A percentile compares a stretch with the other conserved stretches of the same genome.
phyloP scores from a whole-genome alignment of 2,329 filamentous ascomycete species.

The Neopestalotiopsis clavispora region DNA sequence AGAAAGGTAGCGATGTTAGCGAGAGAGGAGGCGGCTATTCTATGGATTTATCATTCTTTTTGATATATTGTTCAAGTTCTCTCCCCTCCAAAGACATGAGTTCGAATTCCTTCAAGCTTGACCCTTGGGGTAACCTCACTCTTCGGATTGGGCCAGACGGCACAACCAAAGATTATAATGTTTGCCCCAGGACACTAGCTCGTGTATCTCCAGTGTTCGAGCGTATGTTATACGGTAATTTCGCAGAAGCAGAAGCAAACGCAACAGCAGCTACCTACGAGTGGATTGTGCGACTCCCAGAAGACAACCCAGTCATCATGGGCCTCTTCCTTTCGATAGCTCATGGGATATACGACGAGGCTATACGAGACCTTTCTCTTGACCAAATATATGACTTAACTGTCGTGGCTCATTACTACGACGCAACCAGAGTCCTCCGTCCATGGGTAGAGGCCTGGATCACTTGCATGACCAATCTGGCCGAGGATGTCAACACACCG shows the following conservation, averaged over 20 bases:
- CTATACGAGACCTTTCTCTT: not conserved
- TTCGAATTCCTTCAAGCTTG: not conserved
- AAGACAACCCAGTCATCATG: not conserved
- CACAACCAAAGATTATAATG: not conserved
- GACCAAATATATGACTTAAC: conserved; percentile 15
- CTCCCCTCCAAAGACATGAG: not conserved
- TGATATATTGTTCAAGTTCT: not conserved
- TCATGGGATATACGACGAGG: not conserved
- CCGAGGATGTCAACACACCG: conserved; percentile 1
- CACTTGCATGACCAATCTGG: not conserved
- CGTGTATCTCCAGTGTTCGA: conserved; percentile 2
- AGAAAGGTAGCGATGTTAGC: not conserved
- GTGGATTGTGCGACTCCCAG: not conserved
- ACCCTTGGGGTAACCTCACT: not conserved
- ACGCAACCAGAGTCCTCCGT: conserved; percentile 7
- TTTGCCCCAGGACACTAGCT: not conserved
- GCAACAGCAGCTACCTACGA: not conserved
- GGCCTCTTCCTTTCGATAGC: not conserved
- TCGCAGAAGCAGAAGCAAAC: not conserved
- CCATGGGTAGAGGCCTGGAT: conserved; percentile 17
- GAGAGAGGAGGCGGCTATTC: not conserved
- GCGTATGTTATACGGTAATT: not conserved
- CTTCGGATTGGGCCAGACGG: conserved; percentile 1
- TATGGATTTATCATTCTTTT: not conserved
- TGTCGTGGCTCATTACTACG: conserved; percentile 14